A percentile compares a stretch with the other conserved stretches of the same genome.
phyloP scores from a whole-genome alignment of 2,329 filamentous ascomycete species.

The Microcyclospora pomicola region DNA sequence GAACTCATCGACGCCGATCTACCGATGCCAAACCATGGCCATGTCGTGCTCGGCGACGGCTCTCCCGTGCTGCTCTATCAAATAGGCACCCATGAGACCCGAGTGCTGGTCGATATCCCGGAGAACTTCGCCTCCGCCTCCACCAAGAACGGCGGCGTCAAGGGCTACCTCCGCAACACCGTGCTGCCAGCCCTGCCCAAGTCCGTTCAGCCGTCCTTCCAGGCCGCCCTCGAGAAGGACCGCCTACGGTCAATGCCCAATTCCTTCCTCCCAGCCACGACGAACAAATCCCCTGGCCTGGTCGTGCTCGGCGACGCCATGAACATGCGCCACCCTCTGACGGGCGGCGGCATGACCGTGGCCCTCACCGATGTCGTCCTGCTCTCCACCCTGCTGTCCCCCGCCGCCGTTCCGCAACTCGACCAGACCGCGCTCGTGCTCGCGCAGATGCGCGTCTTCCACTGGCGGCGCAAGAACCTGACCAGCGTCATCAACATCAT shows the following conservation, averaged over 20 bases:
- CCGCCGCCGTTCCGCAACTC: constrained; percentile 53
- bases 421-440: constrained; percentile 53
- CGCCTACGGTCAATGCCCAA: constrained; percentile 89
- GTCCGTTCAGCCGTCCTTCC: constrained; percentile 58
- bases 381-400: constrained; percentile 59
- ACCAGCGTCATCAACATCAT: constrained; percentile 92
- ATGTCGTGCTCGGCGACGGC: constrained; percentile 70
- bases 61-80: constrained; percentile 85
- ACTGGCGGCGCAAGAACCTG: constrained; percentile 73
- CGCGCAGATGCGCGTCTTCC: constrained; percentile 58
- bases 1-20: constrained; percentile 81
- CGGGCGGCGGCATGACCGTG: constrained; percentile 95
- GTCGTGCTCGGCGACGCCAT: constrained; percentile 83
- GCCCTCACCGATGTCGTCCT: constrained; percentile 84
- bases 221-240: constrained; percentile 59
- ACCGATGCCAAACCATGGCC: constrained; percentile 61
- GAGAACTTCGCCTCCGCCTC: constrained; percentile 60
- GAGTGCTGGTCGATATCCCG: constrained; percentile 79
- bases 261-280: constrained; percentile 73
- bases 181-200: constrained; percentile 67
- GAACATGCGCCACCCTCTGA: constrained; percentile 99
- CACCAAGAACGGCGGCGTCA: constrained; percentile 64
- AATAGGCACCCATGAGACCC: constrained; percentile 88
- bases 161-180: constrained; percentile 65
- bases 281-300: constrained; percentile 56